Percentiles rank a stretch among this genome's conserved stretches.
Conservation (phyloP, 2,329 filamentous ascomycete genomes). For the Neopestalotiopsis rosae region DNA sequence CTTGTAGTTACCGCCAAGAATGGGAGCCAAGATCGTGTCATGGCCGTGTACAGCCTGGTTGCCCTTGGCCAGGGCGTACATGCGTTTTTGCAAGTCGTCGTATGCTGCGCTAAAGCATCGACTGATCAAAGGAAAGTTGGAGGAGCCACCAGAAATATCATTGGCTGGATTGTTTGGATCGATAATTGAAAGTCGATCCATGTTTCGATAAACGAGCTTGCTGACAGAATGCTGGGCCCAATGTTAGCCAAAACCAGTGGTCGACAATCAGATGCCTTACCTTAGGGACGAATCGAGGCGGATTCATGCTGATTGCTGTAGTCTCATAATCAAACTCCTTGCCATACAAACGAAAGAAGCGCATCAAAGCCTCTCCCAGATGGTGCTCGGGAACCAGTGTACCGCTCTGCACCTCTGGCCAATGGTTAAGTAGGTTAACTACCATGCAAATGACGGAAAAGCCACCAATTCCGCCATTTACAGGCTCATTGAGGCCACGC, state of each 20-base stretch:
- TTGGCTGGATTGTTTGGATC: conserved; percentile 87
- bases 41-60: conserved; percentile 30
- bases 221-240: conserved; percentile 10
- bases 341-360: conserved; percentile 91
- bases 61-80: conserved; percentile 54
- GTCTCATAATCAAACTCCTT: conserved; percentile 74
- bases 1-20: conserved; percentile 81
- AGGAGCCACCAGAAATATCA: conserved; percentile 88
- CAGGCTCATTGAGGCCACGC: conserved; percentile 89
- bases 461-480: conserved; percentile 88
- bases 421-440: conserved; percentile 82
- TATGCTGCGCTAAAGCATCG: conserved; percentile 72
- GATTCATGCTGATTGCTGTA: conserved; percentile 77
- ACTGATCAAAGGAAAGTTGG: conserved; percentile 70
- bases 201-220: conserved; percentile 61
- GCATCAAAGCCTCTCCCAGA: conserved; percentile 80
- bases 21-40: conserved; percentile 70
- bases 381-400: conserved; percentile 67
- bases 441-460: conserved; percentile 95
- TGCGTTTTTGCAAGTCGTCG: conserved; percentile 59
- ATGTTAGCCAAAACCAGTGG: background rate
- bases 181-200: conserved; percentile 80
- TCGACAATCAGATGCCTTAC: conserved; percentile 48
- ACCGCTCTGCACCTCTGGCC: conserved; percentile 71
- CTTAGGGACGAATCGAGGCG: conserved; percentile 74